A percentile compares a stretch with the other conserved stretches of the same genome.
These are phyloP conservation scores for Mucor racemosus DNA, from an alignment of 371 early-diverging fungal species.

Conservation along the genomic window DNA sequence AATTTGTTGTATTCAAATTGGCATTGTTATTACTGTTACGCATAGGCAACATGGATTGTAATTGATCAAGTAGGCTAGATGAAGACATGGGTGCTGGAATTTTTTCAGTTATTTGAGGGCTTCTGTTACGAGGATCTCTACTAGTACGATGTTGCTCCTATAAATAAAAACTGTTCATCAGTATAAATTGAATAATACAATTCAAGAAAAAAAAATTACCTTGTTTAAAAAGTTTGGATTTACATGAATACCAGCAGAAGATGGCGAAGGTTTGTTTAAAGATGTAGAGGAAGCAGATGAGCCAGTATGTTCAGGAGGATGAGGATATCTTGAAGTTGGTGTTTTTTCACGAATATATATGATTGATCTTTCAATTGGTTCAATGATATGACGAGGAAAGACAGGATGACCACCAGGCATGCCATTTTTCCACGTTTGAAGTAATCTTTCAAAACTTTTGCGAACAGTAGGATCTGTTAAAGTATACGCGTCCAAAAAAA, in stretches of 20 bases:
- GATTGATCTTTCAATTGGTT: conserved; percentile 61
- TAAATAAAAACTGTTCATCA: no score
- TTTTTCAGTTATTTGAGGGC: conserved; percentile 16
- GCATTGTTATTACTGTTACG: not conserved
- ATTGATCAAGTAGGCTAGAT: conserved; percentile 26
- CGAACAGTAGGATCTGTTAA: conserved; percentile 64
- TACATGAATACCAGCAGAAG: conserved; percentile 54
- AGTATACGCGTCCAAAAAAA: conserved; percentile 78
- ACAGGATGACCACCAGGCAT: conserved; percentile 64
- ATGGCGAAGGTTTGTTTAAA: not conserved
- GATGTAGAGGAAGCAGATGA: not conserved
- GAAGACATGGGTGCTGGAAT: conserved; percentile 12
- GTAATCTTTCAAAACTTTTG: conserved; percentile 72
- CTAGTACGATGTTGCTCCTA: conserved; percentile 11
- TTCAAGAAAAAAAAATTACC: conserved; percentile 34
- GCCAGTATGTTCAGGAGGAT: conserved; percentile 6
- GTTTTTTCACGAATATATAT: conserved; percentile 43
- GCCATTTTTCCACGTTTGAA: conserved; percentile 84
- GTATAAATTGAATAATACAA: not conserved
- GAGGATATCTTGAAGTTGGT: conserved; percentile 26
- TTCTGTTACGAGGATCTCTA: conserved; percentile 35
- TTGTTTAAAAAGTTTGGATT: conserved; percentile 65
- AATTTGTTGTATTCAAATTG: not conserved
- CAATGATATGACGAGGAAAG: conserved; percentile 62
- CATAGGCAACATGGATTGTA: conserved; percentile 34